Percentiles rank a stretch among this genome's conserved stretches.
These are phyloP conservation scores for Zygotorulaspora mrakii DNA, from an alignment of 1,139 yeast species.

Conservation along the genomic window DNA sequence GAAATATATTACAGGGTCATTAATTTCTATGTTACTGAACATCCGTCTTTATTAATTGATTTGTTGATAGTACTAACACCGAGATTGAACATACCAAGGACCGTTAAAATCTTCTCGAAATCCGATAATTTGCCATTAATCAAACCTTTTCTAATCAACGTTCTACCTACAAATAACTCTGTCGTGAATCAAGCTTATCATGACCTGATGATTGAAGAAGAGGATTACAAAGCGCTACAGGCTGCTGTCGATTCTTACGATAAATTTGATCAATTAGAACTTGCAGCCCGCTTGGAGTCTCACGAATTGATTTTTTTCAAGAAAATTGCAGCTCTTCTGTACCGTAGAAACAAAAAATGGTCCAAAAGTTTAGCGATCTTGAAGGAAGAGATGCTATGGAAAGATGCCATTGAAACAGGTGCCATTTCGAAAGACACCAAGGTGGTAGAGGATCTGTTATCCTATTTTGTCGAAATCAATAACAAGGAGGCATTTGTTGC, in stretches of 20 bases:
- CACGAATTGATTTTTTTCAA: constrained; percentile 89
- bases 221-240: constrained; percentile 84
- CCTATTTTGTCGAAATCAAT: constrained; percentile 94
- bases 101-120: constrained; percentile 89
- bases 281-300: constrained; percentile 90
- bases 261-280: constrained; percentile 85
- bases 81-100: constrained; percentile 90
- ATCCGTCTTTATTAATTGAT: constrained; percentile 87
- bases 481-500: constrained; percentile 95
- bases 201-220: constrained; percentile 92
- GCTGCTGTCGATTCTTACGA: constrained; percentile 87
- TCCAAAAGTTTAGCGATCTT: constrained; percentile 81
- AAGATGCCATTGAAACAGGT: constrained; percentile 90
- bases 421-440: constrained; percentile 74
- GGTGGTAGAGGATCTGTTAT: constrained; percentile 82
- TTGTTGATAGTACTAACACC: constrained; percentile 82
- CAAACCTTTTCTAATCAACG: constrained; percentile 90
- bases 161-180: constrained; percentile 82
- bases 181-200: constrained; percentile 95
- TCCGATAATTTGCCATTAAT: constrained; percentile 94
- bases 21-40: constrained; percentile 87
- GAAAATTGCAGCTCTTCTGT: constrained; percentile 90
- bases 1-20: constrained; percentile 97
- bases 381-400: constrained; percentile 91
- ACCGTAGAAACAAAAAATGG: constrained; percentile 93